Evolutionary conservation across 202 grass and related monocot genomes (phyloP).

Genomic region (Digitaria exilis): DNA sequence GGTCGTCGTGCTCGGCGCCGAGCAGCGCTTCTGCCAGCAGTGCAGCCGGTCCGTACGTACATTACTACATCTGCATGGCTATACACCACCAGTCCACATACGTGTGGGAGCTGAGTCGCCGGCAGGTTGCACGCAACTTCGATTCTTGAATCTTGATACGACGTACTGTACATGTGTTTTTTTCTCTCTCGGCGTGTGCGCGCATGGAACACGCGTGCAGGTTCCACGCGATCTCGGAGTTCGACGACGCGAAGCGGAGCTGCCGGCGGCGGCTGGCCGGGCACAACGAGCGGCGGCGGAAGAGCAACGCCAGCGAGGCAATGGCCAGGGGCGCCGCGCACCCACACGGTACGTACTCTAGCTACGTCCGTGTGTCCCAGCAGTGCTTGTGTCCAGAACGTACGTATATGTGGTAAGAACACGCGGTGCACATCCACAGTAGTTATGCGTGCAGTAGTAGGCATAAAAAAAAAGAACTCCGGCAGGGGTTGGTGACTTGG

Average conservation of each 20-base stretch:
- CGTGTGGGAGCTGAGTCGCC: too few relatives aligned
- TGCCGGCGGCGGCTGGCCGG: slow-evolving; percentile 87
- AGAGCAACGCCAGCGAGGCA: slow-evolving; percentile 75
- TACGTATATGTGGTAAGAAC: too few relatives aligned
- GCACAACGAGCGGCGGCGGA: slow-evolving; percentile 90
- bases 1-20: slow-evolving; percentile 72
- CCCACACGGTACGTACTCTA: slow-evolving; percentile 59
- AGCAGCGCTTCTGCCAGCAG: slow-evolving; percentile 97
- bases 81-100: too few relatives aligned
- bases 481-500: slow-evolving; percentile 34
- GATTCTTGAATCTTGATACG: too few relatives aligned
- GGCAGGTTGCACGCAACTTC: too few relatives aligned
- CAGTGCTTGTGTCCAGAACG: neutral
- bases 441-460: too few relatives aligned
- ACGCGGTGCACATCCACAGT: neutral
- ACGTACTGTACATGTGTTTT: neutral
- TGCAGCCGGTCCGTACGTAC: slow-evolving; percentile 71
- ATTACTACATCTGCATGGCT: neutral
- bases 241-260: slow-evolving; percentile 93
- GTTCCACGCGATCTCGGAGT: slow-evolving; percentile 91
- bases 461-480: neutral
- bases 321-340: slow-evolving; percentile 55
- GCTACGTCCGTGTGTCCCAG: neutral
- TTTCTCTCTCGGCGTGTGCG: too few relatives aligned
- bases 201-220: slow-evolving; percentile 31